A percentile compares a stretch with the other conserved stretches of the same genome.
These are phyloP conservation scores for Cladosporium velox DNA, from an alignment of 2,329 filamentous ascomycete species.

Conservation along the genomic window DNA sequence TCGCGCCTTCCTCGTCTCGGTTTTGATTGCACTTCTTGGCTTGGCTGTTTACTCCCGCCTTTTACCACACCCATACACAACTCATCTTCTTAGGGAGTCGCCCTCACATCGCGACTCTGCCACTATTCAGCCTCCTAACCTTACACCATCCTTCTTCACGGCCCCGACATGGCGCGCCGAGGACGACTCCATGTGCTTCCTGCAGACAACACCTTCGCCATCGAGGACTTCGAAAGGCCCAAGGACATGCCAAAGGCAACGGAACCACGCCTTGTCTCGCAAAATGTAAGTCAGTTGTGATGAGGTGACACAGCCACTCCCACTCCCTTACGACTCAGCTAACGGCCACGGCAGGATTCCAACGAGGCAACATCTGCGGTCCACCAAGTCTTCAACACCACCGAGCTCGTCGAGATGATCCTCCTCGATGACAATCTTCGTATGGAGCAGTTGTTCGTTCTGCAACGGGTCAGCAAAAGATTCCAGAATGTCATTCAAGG, in stretches of 20 bases:
- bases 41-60: not conserved
- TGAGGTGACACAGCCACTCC: not conserved
- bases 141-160: not conserved
- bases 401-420: conserved; percentile 19
- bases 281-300: not conserved
- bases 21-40: not conserved
- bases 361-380: not conserved
- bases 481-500: conserved; percentile 12
- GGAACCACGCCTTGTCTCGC: not conserved
- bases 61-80: not conserved
- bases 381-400: conserved; percentile 25
- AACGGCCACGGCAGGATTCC: not conserved
- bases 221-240: not conserved
- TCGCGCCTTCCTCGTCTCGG: not conserved
- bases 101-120: not conserved
- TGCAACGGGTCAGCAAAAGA: conserved; percentile 18
- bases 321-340: not conserved
- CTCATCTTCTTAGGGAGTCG: not conserved
- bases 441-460: conserved; percentile 12
- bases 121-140: not conserved
- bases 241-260: not conserved
- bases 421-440: conserved; percentile 1
- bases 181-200: not conserved
- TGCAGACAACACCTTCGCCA: not conserved
- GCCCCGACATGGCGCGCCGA: not conserved